Evolutionary conservation across 176 grass and related monocot species (phyloP), one percentile per base, ranked within the genome.

Genomic region (Musa itinerans): DNA sequence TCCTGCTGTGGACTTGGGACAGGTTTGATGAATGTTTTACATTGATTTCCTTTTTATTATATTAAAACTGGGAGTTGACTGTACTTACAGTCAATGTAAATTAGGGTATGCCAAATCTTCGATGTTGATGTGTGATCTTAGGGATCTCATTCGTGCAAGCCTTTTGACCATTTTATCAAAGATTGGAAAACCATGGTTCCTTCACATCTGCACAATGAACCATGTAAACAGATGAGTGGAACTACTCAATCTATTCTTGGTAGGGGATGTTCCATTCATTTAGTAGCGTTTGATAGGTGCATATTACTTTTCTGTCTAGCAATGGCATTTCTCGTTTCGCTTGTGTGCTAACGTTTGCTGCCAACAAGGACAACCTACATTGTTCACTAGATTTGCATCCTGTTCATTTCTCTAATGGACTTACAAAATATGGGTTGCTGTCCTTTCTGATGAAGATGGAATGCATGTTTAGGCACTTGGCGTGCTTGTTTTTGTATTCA

Each of bases 1-100:
- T 61, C 84, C 84, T 66, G 84, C 84, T 29, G 84, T 86, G 13
- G 79, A 86, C 34, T 63, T 86, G 57, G 84, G 84, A 23, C 79
- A 86, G 78, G 84, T 85, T 9, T 74, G 53, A 10, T 22, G 15
- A 8, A 25, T 59, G 10, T 69, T 57, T 69, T 10, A 1, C 8
- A 27, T 54, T 53, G 3, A 51, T 52, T 49, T 65, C 15, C 21
- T 29, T 48, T 69, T 53, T 82, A 11, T 26, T 21, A 0, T 22
- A 52, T 8, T 79, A 50, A 49, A 65, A 52, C 50, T 34, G n/a
- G 63, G 12, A 78, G 67, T 26, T 59, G 11, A 53, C 54, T 6
- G 11, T 6, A 9, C 17, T 61, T 61, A 19, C 8, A n/a, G 17
- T n/a, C 15, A 20, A 61, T 61, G 19, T n/a, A 61, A 61, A 1